A percentile compares a stretch with the other conserved stretches of the same genome.
These are phyloP conservation scores for Suhomyces pyralidae DNA, from an alignment of 805 yeast species.

Conservation along the genomic window DNA sequence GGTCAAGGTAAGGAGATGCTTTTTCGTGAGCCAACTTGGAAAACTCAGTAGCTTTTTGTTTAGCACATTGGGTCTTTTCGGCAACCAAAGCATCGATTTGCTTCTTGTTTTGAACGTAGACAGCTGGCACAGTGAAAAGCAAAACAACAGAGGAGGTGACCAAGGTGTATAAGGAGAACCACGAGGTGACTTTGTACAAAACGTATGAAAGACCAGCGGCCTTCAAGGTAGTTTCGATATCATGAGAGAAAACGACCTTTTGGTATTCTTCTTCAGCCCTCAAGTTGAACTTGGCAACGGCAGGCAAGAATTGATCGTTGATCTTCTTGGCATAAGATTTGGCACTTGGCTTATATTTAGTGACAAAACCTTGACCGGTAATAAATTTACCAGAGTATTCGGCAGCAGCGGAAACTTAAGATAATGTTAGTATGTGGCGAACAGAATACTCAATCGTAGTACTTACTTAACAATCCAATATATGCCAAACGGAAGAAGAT, in stretches of 20 bases:
- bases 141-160: conserved; percentile 53
- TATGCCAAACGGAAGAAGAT: conserved; percentile 59
- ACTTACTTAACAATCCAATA: conserved; percentile 49
- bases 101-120: conserved; percentile 70
- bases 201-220: conserved; percentile 66
- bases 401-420: conserved; percentile 58
- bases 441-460: background rate
- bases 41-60: conserved; percentile 48
- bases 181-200: conserved; percentile 67
- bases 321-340: conserved; percentile 33
- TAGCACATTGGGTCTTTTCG: conserved; percentile 42
- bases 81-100: conserved; percentile 69
- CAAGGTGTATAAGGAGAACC: conserved; percentile 71
- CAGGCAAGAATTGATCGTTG: conserved; percentile 40
- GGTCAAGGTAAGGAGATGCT: conserved; percentile 57
- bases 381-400: conserved; percentile 73
- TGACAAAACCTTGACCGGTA: conserved; percentile 78
- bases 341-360: conserved; percentile 66
- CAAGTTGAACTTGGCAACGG: conserved; percentile 44
- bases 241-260: conserved; percentile 61
- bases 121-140: conserved; percentile 71
- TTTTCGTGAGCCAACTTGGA: conserved; percentile 36
- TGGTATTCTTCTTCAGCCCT: conserved; percentile 52
- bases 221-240: conserved; percentile 69
- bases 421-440: conserved; percentile 19